Evolutionary conservation across 1,284 basidiomycete species (phyloP).

Genomic region (Schizophyllum amplum): DNA sequence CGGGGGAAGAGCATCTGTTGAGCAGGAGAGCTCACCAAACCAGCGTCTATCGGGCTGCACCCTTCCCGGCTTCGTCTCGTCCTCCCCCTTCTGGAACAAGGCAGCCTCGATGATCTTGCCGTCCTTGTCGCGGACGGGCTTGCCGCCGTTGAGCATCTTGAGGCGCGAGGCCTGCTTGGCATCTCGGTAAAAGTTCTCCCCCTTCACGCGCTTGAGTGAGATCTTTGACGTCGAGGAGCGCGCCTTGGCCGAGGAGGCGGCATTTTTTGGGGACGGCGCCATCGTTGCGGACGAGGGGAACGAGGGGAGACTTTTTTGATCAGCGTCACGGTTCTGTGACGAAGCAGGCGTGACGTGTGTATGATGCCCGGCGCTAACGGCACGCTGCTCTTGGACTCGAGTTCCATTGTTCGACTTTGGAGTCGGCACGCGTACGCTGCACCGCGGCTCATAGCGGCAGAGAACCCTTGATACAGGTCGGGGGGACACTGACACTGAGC

Average conservation of each 20-base stretch:
- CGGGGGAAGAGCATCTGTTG: conserved; percentile 6
- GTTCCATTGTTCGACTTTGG: neutral
- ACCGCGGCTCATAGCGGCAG: neutral
- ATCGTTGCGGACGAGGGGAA: conserved; percentile 26
- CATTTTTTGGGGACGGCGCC: conserved; percentile 46
- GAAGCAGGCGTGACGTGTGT: neutral
- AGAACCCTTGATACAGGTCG: too few species aligned
- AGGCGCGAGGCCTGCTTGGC: conserved; percentile 76
- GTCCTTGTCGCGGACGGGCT: conserved; percentile 80
- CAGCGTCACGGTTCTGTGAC: too few species aligned
- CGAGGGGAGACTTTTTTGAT: too few species aligned
- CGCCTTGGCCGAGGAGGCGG: conserved; percentile 37
- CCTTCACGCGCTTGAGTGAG: conserved; percentile 70
- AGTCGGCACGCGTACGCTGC: neutral
- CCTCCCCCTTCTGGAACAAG: conserved; percentile 88
- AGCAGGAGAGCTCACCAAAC: conserved; percentile 67
- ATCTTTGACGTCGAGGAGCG: conserved; percentile 43
- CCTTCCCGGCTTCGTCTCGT: conserved; percentile 79
- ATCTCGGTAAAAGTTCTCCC: conserved; percentile 92
- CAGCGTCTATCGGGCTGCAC: conserved; percentile 91
- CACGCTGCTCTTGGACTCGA: neutral
- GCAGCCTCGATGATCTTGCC: conserved; percentile 90
- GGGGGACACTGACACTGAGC: too few species aligned
- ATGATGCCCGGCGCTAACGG: neutral
- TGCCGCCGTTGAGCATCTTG: conserved; percentile 89